A percentile compares a stretch with the other conserved stretches of the same genome.
These are phyloP conservation scores for Boeremia exigua DNA, from an alignment of 2,329 filamentous ascomycete species.

Conservation along the genomic window DNA sequence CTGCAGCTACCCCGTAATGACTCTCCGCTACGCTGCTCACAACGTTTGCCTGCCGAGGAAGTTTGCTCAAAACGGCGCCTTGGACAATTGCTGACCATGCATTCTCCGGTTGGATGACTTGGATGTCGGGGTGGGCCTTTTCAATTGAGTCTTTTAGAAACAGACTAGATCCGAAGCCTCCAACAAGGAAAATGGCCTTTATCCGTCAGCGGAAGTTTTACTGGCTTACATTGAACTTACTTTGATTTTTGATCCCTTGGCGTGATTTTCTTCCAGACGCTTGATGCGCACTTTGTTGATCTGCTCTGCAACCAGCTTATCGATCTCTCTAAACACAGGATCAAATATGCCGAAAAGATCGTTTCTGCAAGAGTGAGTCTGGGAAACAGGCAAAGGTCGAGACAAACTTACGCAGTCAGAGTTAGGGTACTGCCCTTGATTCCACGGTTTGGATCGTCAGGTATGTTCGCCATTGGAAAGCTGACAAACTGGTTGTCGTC, in stretches of 20 bases:
- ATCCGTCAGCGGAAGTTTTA: neutral
- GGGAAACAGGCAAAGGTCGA: neutral
- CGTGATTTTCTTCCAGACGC: neutral
- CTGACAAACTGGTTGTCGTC: neutral
- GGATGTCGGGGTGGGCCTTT: neutral
- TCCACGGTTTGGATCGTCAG: neutral
- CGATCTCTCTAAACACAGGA: neutral
- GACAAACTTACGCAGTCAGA: neutral
- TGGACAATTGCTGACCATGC: neutral
- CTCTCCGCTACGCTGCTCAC: neutral
- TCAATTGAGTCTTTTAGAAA: neutral
- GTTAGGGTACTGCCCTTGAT: neutral
- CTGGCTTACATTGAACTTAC: too few relatives aligned
- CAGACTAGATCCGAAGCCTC: neutral
- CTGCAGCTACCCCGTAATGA: neutral
- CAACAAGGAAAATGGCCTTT: neutral
- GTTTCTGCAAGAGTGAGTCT: neutral
- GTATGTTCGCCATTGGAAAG: neutral
- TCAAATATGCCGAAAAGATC: neutral
- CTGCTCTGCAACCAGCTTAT: neutral
- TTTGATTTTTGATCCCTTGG: too few relatives aligned
- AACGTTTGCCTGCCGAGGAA: neutral
- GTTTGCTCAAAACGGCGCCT: neutral
- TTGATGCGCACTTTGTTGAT: neutral
- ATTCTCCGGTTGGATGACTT: neutral